Conservation (phyloP, 352 stramenopile genomes). For the Pythium phragmiticola region DNA sequence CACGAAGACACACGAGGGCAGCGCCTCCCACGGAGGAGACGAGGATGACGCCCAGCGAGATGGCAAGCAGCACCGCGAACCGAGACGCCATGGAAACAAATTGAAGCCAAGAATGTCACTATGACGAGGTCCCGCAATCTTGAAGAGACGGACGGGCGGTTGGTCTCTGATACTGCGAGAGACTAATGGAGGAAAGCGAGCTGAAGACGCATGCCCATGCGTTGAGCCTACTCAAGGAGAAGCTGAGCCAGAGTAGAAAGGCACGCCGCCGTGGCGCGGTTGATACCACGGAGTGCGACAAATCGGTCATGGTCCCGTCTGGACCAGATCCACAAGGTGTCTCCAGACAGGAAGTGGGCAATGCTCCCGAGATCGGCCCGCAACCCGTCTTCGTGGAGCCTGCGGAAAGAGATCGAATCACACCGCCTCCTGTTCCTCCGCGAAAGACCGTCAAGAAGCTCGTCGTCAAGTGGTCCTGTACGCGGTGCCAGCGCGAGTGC, state of each 20-base stretch:
- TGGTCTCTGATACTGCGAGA: not conserved
- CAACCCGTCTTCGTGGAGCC: not conserved
- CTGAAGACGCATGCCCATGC: constrained; percentile 2
- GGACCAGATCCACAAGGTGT: too few relatives aligned
- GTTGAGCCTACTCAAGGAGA: not conserved
- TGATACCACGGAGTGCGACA: too few relatives aligned
- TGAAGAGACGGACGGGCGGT: constrained; percentile 15
- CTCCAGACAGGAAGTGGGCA: too few relatives aligned
- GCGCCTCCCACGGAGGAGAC: not conserved
- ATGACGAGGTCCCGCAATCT: constrained; percentile 11
- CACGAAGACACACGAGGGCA: constrained; percentile 41
- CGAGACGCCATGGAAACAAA: not conserved
- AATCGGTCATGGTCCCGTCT: too few relatives aligned
- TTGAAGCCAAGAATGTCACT: constrained; percentile 5
- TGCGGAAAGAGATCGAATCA: not conserved
- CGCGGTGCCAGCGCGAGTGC: constrained; percentile 61
- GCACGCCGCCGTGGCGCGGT: not conserved
- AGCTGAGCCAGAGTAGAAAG: not conserved
- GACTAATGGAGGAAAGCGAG: not conserved
- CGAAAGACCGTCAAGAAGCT: constrained; percentile 24
- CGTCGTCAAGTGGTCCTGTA: constrained; percentile 66
- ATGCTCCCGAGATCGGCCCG: too few relatives aligned
- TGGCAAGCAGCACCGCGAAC: not conserved
- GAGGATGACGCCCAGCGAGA: not conserved
- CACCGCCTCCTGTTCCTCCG: not conserved